phyloP scores from a whole-genome alignment of 805 yeast species.

The Yamadazyma kitorensis region DNA sequence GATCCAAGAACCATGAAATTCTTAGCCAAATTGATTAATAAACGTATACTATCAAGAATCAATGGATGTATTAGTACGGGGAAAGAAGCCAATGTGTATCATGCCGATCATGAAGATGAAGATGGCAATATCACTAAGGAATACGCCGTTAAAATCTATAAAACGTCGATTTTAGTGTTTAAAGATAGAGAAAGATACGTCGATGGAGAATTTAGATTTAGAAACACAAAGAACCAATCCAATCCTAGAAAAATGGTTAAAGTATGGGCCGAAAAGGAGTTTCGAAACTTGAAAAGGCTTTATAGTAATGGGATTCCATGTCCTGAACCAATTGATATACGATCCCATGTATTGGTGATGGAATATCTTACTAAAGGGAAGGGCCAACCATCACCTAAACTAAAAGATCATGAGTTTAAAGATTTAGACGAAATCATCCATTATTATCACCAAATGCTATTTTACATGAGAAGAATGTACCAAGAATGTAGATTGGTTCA shows the following conservation, averaged over 20 bases:
- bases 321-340: conserved; percentile 87
- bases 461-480: conserved; percentile 83
- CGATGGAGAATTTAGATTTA: conserved; percentile 90
- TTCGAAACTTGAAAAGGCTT: conserved; percentile 84
- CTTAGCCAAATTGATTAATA: conserved; percentile 73
- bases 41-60: conserved; percentile 79
- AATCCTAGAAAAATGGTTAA: conserved; percentile 97
- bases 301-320: conserved; percentile 80
- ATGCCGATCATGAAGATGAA: conserved; percentile 68
- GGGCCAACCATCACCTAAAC: conserved; percentile 88
- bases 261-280: conserved; percentile 98
- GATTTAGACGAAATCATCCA: conserved; percentile 62
- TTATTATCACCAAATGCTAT: conserved; percentile 74
- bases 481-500: conserved; percentile 89
- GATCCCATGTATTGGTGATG: conserved; percentile 92
- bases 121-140: conserved; percentile 45
- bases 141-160: conserved; percentile 89
- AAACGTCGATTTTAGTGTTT: conserved; percentile 94
- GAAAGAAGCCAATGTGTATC: conserved; percentile 96
- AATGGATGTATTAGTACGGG: conserved; percentile 97
- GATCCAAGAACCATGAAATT: conserved; percentile 92
- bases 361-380: conserved; percentile 77
- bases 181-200: conserved; percentile 96
- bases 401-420: conserved; percentile 77
- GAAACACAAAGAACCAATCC: conserved; percentile 79